Evolutionary conservation across 192 early-diverging fungal species (phyloP).

Genomic region (Oehlia diaphana): DNA sequence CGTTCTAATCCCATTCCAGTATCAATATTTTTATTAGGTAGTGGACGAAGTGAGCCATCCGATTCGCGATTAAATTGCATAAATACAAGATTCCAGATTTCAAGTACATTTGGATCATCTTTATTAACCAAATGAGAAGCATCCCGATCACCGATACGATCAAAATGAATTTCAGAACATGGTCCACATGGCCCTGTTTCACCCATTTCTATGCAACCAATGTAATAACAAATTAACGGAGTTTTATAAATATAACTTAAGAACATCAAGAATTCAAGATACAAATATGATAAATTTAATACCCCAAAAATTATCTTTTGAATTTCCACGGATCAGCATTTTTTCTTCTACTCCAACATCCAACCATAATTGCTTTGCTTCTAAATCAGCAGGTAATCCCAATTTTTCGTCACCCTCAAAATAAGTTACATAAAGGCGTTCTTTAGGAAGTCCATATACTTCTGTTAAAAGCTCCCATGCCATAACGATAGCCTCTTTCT

Average conservation of each 20-base stretch:
- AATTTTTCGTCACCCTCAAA: constrained; percentile 88
- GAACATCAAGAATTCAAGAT: too few species aligned
- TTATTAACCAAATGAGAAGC: constrained; percentile 87
- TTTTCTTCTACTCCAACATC: constrained; percentile 82
- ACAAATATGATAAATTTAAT: not conserved
- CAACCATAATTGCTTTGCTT: constrained; percentile 91
- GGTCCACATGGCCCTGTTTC: constrained; percentile 97
- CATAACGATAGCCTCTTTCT: constrained; percentile 85
- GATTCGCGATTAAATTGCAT: constrained; percentile 98
- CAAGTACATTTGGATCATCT: constrained; percentile 97
- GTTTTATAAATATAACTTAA: not conserved
- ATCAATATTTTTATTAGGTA: constrained; percentile 98
- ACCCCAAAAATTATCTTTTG: constrained; percentile 99
- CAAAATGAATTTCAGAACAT: constrained; percentile 97
- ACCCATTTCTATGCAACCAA: constrained; percentile 78
- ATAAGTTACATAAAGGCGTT: constrained; percentile 95
- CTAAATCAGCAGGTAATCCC: constrained; percentile 81
- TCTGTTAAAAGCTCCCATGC: constrained; percentile 93
- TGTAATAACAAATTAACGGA: not conserved
- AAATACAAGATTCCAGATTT: constrained; percentile 99
- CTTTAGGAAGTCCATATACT: constrained; percentile 77
- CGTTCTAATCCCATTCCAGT: constrained; percentile 98
- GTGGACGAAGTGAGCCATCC: constrained; percentile 78
- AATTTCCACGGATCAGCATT: constrained; percentile 83
- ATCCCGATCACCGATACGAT: constrained; percentile 93